Conservation (phyloP, 345 rosid genomes). For the Brassica cretica region DNA sequence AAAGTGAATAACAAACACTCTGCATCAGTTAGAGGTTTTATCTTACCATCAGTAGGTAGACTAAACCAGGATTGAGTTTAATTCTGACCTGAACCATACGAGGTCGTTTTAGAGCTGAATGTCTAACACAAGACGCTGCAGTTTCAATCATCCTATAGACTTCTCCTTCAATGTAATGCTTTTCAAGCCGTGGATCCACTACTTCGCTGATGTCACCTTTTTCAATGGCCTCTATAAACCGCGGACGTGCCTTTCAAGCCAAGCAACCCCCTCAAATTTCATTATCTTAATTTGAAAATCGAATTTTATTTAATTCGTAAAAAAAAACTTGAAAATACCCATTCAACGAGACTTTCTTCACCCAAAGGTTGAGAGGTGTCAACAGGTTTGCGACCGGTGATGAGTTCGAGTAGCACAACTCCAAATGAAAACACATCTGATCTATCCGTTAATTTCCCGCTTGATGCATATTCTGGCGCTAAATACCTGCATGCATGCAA, state of each 20-base stretch:
- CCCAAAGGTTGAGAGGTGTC: constrained; percentile 86
- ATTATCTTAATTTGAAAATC: neutral
- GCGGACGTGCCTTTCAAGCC: constrained; percentile 60
- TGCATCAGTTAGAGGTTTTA: neutral
- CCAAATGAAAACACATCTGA: constrained; percentile 92
- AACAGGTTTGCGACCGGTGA: constrained; percentile 91
- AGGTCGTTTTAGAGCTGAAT: constrained; percentile 66
- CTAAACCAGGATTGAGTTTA: neutral
- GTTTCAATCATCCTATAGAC: constrained; percentile 65
- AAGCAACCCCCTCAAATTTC: neutral
- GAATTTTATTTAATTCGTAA: neutral
- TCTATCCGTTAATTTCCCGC: constrained; percentile 72
- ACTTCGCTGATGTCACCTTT: constrained; percentile 54
- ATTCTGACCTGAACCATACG: constrained; percentile 67
- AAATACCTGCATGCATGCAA: constrained; percentile 47
- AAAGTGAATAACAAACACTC: neutral
- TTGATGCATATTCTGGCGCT: constrained; percentile 80
- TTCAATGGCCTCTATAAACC: constrained; percentile 57
- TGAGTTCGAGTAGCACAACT: constrained; percentile 88
- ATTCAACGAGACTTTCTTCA: constrained; percentile 98
- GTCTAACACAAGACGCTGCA: constrained; percentile 76
- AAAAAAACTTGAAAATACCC: constrained; percentile 51
- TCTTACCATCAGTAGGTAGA: neutral
- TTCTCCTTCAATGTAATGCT: constrained; percentile 55
- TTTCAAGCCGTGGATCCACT: constrained; percentile 64